phyloP scores from a whole-genome alignment of 176 grass and related monocot species.

The Carex littledalei region DNA sequence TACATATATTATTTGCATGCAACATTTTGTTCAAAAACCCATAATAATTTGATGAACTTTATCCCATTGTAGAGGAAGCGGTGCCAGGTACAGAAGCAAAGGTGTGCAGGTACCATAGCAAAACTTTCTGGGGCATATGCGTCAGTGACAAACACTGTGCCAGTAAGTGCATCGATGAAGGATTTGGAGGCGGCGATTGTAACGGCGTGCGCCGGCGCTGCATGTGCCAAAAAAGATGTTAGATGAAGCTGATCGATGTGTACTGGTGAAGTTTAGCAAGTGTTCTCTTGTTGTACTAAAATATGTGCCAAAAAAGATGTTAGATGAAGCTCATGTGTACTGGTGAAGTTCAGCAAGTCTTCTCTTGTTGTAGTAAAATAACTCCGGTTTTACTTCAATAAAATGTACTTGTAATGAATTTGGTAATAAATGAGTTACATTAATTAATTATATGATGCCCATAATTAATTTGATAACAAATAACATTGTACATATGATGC shows the following conservation, averaged over 20 bases:
- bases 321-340: not conserved
- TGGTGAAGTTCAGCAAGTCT: not conserved
- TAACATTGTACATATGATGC: no score
- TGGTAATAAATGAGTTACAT: not conserved
- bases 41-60: not conserved
- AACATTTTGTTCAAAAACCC: not conserved
- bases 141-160: slow-evolving; percentile 22
- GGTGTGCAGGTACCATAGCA: slow-evolving; percentile 36
- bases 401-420: not conserved
- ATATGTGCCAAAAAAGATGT: no score
- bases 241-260: not conserved
- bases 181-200: slow-evolving; percentile 51
- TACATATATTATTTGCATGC: not conserved
- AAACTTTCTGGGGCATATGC: slow-evolving; percentile 25
- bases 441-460: not conserved
- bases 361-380: not conserved
- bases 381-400: not conserved
- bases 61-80: slow-evolving; percentile 30
- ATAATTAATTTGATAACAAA: no score
- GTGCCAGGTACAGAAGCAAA: slow-evolving; percentile 34
- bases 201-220: slow-evolving; percentile 22
- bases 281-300: no score
- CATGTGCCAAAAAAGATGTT: slow-evolving; percentile 44
- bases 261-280: not conserved
- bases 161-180: slow-evolving; percentile 25